These are phyloP conservation scores for Stephania cephalantha DNA, from an alignment of 164 flowering plant genomes.

Conservation along the genomic window DNA sequence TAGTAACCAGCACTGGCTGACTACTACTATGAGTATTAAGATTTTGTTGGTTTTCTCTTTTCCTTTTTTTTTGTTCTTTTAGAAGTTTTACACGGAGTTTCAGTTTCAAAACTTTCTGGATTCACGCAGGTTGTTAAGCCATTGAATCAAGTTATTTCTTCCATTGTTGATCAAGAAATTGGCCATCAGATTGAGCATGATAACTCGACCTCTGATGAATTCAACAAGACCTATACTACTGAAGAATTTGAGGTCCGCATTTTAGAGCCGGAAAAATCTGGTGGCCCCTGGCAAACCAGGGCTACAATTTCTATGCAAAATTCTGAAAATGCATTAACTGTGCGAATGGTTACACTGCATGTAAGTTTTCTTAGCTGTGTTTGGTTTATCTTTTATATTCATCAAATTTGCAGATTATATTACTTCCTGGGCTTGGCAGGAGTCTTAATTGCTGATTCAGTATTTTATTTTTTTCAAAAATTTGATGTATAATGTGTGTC, in stretches of 20 bases:
- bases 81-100: background rate
- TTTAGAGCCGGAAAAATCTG: constrained; percentile 90
- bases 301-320: constrained; percentile 91
- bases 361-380: constrained; percentile 36
- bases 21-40: too few species aligned
- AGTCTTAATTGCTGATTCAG: background rate
- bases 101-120: background rate
- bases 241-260: constrained; percentile 92
- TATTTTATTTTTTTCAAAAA: background rate
- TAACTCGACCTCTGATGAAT: constrained; percentile 55
- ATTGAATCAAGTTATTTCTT: constrained; percentile 80
- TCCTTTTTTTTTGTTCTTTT: background rate
- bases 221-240: constrained; percentile 55
- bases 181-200: constrained; percentile 76
- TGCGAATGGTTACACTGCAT: constrained; percentile 75
- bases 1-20: too few species aligned
- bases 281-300: constrained; percentile 87
- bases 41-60: background rate
- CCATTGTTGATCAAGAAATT: constrained; percentile 79
- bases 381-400: background rate
- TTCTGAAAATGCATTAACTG: constrained; percentile 92
- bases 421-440: background rate
- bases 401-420: background rate
- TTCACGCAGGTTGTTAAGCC: constrained; percentile 72
- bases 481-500: background rate